Base-by-base conservation (phyloP, 2,329 filamentous ascomycete genomes). In the Sarocladium oryzae region DNA sequence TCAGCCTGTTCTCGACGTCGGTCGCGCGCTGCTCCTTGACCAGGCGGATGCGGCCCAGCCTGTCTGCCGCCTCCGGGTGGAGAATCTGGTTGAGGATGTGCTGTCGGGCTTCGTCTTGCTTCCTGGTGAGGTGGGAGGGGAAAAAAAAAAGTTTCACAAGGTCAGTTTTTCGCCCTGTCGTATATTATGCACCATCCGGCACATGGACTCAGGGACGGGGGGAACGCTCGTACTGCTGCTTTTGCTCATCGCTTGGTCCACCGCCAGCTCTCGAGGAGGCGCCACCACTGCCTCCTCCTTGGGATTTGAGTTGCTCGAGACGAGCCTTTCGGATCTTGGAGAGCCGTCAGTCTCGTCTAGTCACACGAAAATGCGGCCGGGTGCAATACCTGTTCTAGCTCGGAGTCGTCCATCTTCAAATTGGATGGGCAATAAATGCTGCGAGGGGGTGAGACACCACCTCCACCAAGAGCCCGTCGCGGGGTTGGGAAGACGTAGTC, bases 11-110 rank as follows among this genome's bases (percentile, higher is more conserved):
- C 75, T 99, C 93, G 52, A 99, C 82, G 63, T 96, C 90, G 55
- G 79, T 81, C 32, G 93, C 93, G 62, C 93, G 88, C 60, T 86
- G 85, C 66, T 91, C 89, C 72, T 97, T 97, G 64, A 99, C 93
- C 54, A 99, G 84, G 30, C 92, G 86, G 72, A 99, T 97, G 58
- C 93, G 89, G 52, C 89, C 89, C 1, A 99, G 80, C 13, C 93
- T 88, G 72, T 99, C 93, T 54, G 89, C 88, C 16, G 93, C 93
- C 64, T 92, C 89, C 58, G 93, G 93, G 62, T 91, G 85, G 55
- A 99, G 88, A 74, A 99, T 97, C 70, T 97, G 93, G 60, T 80
- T 81, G 56, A 99, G 84, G 60, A 96, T 86, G 54, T 81, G 78
- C 61, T 83, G 75, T 54, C 89, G 86, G 35, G 86, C 85, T 66